These are phyloP conservation scores for Trypethelium eluteriae DNA, from an alignment of 495 filamentous ascomycete species.

Conservation along the genomic window DNA sequence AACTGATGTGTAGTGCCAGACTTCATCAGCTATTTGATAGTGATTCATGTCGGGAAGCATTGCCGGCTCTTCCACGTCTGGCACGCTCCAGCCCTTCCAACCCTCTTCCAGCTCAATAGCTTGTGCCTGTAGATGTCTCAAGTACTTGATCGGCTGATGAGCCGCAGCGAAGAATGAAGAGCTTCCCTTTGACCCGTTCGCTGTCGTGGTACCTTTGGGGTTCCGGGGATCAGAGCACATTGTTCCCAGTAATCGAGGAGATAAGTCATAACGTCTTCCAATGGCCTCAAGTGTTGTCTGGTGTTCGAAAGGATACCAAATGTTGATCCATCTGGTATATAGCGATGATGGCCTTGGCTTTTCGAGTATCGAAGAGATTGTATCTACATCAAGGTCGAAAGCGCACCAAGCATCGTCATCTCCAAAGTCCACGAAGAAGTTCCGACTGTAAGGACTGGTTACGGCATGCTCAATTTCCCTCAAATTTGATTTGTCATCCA, in stretches of 20 bases:
- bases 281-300: conserved; percentile 46
- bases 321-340: conserved; percentile 61
- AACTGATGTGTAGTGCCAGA: conserved; percentile 59
- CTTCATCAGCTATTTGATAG: conserved; percentile 50
- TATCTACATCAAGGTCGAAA: conserved; percentile 45
- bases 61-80: not conserved
- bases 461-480: conserved; percentile 34
- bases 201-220: conserved; percentile 18
- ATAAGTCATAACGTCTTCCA: conserved; percentile 56
- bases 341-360: conserved; percentile 25
- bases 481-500: conserved; percentile 48
- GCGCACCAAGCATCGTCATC: conserved; percentile 54
- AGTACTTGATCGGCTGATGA: conserved; percentile 3
- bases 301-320: conserved; percentile 64
- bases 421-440: conserved; percentile 69
- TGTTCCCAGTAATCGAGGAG: conserved; percentile 56
- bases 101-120: conserved; percentile 25
- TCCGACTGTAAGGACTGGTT: conserved; percentile 40
- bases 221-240: conserved; percentile 52
- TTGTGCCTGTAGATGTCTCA: conserved; percentile 20
- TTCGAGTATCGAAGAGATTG: conserved; percentile 37
- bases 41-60: conserved; percentile 35
- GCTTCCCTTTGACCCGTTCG: conserved; percentile 13
- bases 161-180: conserved; percentile 12
- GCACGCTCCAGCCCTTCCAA: not conserved